Conservation (phyloP, 805 yeast species). For the Candida montana region DNA sequence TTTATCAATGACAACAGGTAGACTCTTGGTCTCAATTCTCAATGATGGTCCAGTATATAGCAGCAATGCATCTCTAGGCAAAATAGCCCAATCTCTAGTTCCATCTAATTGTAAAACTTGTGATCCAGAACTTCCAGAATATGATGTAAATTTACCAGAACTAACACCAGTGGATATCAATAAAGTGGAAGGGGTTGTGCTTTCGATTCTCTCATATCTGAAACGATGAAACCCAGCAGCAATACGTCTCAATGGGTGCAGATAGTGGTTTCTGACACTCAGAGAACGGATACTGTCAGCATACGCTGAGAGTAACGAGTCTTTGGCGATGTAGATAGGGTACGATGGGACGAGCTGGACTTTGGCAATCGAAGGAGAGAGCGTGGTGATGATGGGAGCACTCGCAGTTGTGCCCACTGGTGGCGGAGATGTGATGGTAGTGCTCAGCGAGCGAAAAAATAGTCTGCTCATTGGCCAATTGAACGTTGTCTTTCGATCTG, state of each 20-base stretch:
- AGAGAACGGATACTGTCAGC: conserved; percentile 23
- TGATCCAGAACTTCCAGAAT: neutral
- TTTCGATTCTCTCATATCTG: conserved; percentile 42
- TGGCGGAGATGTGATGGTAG: neutral
- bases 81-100: conserved; percentile 55
- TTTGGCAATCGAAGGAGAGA: conserved; percentile 40
- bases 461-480: too few species aligned
- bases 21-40: conserved; percentile 29
- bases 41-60: conserved; percentile 51
- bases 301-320: conserved; percentile 46
- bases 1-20: conserved; percentile 34
- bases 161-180: conserved; percentile 11
- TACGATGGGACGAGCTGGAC: conserved; percentile 55
- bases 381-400: neutral
- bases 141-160: too few species aligned
- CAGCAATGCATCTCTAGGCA: conserved; percentile 43
- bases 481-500: too few species aligned
- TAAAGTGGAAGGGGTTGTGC: conserved; percentile 23
- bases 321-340: conserved; percentile 44
- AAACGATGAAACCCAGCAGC: conserved; percentile 40
- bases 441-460: neutral
- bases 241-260: conserved; percentile 37
- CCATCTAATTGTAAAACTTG: conserved; percentile 45
- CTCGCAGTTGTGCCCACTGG: too few species aligned
- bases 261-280: conserved; percentile 10